Conservation (phyloP, 352 stramenopile genomes). For the Globisporangium parvum region DNA sequence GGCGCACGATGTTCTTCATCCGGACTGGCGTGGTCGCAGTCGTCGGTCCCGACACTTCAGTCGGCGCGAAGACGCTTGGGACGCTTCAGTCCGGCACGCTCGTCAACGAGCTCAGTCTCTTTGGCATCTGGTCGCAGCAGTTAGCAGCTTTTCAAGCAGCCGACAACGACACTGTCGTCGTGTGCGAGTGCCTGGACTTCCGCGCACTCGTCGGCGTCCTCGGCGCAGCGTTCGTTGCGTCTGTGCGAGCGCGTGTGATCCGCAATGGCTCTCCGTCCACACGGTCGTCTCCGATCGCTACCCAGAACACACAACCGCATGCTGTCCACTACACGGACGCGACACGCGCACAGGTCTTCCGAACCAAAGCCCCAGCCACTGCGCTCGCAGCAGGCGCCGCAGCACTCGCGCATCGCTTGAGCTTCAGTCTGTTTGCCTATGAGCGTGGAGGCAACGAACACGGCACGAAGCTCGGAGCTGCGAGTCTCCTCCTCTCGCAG, state of each 20-base stretch:
- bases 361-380: conserved; percentile 29
- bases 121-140: conserved; percentile 34
- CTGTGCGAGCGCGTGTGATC: conserved; percentile 35
- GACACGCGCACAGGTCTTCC: conserved; percentile 45
- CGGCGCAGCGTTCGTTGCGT: conserved; percentile 21
- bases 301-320: too few species aligned
- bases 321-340: conserved; percentile 24
- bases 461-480: conserved; percentile 27
- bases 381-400: background rate
- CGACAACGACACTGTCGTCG: conserved; percentile 14
- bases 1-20: conserved; percentile 36
- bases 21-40: conserved; percentile 36
- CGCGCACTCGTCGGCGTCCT: conserved; percentile 29
- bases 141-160: conserved; percentile 33
- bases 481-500: conserved; percentile 41
- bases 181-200: conserved; percentile 33
- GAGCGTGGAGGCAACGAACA: conserved; percentile 13
- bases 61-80: conserved; percentile 28
- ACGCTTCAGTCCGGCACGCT: conserved; percentile 14
- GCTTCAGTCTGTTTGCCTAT: conserved; percentile 33
- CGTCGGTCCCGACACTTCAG: conserved; percentile 33
- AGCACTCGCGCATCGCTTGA: conserved; percentile 28
- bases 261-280: conserved; percentile 12
- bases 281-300: background rate
- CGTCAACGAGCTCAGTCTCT: conserved; percentile 59